Evolutionary conservation across 495 filamentous ascomycete species (phyloP), one percentile per base, ranked within the genome.

Genomic region (Aspergillus coremiiformis): DNA sequence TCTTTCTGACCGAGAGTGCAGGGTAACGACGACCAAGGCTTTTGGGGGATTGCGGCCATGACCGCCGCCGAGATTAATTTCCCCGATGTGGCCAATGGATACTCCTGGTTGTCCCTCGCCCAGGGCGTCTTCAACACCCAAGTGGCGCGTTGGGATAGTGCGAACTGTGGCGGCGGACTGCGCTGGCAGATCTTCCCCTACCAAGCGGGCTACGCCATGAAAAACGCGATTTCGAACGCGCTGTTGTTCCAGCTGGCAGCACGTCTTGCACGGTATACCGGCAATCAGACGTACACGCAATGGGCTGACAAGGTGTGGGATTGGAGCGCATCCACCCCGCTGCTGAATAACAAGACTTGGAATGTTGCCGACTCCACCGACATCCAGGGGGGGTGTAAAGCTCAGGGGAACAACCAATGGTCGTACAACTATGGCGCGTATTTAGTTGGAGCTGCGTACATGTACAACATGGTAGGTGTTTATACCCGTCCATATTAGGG

Each of bases 71-170:
- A 83, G 52, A 57, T 67, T 33, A 65, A 70, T 24, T 76, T 76
- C 43, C 66, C 76, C 51, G 74, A 78, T 15, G 59, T 59, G 11
- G 21, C 45, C 0, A 67, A 76, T 49, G 57, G 81, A 56, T 84
- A 78, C 21, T 83, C 83, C 52, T 90, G 83, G 85, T 72, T 88
- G 23, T 80, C 82, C 3, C 76, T 92, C 1, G 88, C 85, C 3
- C 86, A 91, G 69, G 84, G 80, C 47, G 87, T 88, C 12, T 89
- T 87, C 73, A 87, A 90, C 58, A 79, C 80, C 4, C 85, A 88
- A 60, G 77, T 69, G n/a, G 53, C 59, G 7, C 72, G 76, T 46
- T 83, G 79, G 79, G 74, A 82, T 54, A 66, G 57, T 0, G 48
- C 51, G 1, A 64, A 66, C 3, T 83, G 79, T 49, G 61, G 61